A percentile compares a stretch with the other conserved stretches of the same genome.
These are phyloP conservation scores for Breviolum minutum DNA, from an alignment of 73 alveolate species.

Conservation along the genomic window DNA sequence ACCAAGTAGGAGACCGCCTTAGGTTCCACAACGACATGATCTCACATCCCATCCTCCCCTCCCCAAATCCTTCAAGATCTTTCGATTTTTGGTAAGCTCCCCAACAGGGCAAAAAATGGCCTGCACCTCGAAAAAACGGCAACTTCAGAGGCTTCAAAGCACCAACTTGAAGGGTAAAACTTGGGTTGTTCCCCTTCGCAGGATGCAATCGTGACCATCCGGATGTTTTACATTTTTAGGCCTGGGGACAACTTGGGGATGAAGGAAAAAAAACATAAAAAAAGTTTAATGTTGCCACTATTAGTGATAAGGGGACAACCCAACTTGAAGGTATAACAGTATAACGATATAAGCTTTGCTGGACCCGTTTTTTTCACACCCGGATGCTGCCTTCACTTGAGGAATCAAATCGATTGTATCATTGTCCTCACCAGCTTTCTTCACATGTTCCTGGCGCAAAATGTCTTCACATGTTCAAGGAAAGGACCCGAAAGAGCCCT, in stretches of 20 bases:
- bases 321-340: too few species aligned
- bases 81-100: neutral
- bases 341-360: neutral
- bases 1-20: constrained; percentile 93
- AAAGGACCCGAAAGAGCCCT: neutral
- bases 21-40: too few species aligned
- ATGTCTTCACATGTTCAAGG: neutral
- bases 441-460: constrained; percentile 51
- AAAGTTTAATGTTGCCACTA: neutral
- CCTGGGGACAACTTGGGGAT: too few species aligned
- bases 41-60: neutral
- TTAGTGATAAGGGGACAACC: neutral
- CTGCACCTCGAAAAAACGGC: constrained; percentile 9
- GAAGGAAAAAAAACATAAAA: too few species aligned
- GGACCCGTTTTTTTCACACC: too few species aligned
- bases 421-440: constrained; percentile 31
- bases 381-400: constrained; percentile 74
- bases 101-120: constrained; percentile 51
- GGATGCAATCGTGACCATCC: too few species aligned
- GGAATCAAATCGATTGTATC: constrained; percentile 52
- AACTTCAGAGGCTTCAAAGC: too few species aligned
- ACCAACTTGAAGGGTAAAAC: too few species aligned
- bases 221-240: too few species aligned
- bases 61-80: neutral
- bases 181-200: too few species aligned